phyloP scores from a whole-genome alignment of 2,329 filamentous ascomycete species.

The Colletotrichum simmondsii region DNA sequence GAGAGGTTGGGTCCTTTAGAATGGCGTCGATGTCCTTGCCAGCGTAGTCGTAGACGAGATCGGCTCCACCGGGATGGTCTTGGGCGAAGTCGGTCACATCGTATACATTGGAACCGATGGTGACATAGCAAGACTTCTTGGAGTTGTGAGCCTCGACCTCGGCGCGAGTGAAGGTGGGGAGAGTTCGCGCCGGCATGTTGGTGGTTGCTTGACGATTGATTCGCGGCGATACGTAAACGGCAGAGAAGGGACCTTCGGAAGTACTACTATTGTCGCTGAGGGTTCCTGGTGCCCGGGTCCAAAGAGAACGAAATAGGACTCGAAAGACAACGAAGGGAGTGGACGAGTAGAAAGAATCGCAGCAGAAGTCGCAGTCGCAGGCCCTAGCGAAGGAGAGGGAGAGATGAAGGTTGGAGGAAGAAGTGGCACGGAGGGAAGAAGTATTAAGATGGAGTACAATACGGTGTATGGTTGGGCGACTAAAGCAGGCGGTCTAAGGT shows the following conservation, averaged over 20 bases:
- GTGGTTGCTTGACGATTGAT: conserved; percentile 11
- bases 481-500: conserved; percentile 16
- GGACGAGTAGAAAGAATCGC: conserved; percentile 23
- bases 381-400: conserved; percentile 9
- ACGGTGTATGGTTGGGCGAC: neutral
- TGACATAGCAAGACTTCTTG: conserved; percentile 90
- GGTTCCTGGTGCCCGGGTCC: conserved; percentile 6
- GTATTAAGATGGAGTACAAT: conserved; percentile 16
- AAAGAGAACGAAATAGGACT: conserved; percentile 11
- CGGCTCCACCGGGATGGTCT: conserved; percentile 89
- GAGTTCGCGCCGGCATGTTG: conserved; percentile 80
- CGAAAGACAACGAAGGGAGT: conserved; percentile 26
- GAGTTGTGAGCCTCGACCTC: conserved; percentile 87
- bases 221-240: conserved; percentile 27
- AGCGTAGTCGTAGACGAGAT: conserved; percentile 88
- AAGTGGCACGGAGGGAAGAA: neutral
- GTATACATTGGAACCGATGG: conserved; percentile 89
- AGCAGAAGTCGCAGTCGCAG: conserved; percentile 14
- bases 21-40: conserved; percentile 88
- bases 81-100: conserved; percentile 93
- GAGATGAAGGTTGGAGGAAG: neutral
- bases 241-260: conserved; percentile 6
- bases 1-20: conserved; percentile 84
- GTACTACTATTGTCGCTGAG: conserved; percentile 3
- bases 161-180: conserved; percentile 83